These are phyloP conservation scores for Eutrema yunnanense DNA, from an alignment of 345 rosid species.

Conservation along the genomic window DNA sequence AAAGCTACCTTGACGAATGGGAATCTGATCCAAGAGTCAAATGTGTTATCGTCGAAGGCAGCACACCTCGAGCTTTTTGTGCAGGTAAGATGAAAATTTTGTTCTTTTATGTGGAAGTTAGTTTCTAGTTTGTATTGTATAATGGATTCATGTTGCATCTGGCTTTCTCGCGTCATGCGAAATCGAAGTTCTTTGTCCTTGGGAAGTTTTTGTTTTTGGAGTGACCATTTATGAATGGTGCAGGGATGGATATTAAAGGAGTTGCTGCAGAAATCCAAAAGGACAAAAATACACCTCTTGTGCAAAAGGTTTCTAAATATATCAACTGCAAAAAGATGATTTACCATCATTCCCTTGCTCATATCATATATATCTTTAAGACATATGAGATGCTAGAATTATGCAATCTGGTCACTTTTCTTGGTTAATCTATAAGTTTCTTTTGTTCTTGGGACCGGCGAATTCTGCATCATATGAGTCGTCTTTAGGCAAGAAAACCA, in stretches of 20 bases:
- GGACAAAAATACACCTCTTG: constrained; percentile 76
- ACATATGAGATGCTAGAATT: background rate
- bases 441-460: background rate
- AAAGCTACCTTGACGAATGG: constrained; percentile 77
- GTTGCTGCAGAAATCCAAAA: constrained; percentile 70
- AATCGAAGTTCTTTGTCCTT: background rate
- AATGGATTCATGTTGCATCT: background rate
- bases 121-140: constrained; percentile 5
- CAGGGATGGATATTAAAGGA: constrained; percentile 92
- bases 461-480: background rate
- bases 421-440: background rate
- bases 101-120: background rate
- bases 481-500: background rate
- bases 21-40: constrained; percentile 73
- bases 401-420: background rate
- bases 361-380: background rate
- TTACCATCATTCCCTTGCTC: background rate
- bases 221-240: constrained; percentile 42
- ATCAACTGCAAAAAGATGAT: background rate
- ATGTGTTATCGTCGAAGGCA: constrained; percentile 73
- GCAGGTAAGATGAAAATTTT: constrained; percentile 46
- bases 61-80: constrained; percentile 78
- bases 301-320: constrained; percentile 55
- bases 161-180: background rate
- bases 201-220: constrained; percentile 21